Percentiles rank a stretch among this genome's conserved stretches.
phyloP scores from a whole-genome alignment of 2,329 filamentous ascomycete species.

The Xylaria sp. region DNA sequence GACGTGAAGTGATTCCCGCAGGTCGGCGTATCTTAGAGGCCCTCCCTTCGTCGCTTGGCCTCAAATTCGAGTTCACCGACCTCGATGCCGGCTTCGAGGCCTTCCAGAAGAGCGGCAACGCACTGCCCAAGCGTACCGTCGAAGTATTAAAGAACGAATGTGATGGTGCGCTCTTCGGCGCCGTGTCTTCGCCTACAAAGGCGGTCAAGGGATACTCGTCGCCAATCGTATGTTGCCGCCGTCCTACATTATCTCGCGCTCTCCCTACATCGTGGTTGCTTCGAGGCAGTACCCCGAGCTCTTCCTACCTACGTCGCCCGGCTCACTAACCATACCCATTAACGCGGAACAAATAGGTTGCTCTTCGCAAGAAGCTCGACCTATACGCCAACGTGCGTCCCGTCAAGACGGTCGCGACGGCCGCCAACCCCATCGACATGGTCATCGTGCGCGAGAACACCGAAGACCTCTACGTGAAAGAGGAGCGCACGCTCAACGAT shows the following conservation, averaged over 20 bases:
- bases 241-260: background rate
- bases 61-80: constrained; percentile 94
- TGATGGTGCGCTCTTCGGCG: constrained; percentile 95
- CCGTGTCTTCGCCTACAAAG: constrained; percentile 89
- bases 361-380: constrained; percentile 92
- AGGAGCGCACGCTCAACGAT: constrained; percentile 85
- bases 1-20: constrained; percentile 96
- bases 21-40: constrained; percentile 92
- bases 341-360: constrained; percentile 58
- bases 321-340: constrained; percentile 1
- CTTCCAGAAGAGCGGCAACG: constrained; percentile 88
- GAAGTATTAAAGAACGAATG: constrained; percentile 90
- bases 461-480: constrained; percentile 97
- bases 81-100: constrained; percentile 93
- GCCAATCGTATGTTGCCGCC: constrained; percentile 73
- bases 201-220: constrained; percentile 96
- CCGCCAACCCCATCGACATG: constrained; percentile 82
- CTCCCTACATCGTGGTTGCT: background rate
- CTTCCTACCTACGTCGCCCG: background rate
- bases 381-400: constrained; percentile 98
- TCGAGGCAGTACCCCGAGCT: background rate
- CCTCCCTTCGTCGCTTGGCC: constrained; percentile 86
- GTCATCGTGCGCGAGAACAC: constrained; percentile 99
- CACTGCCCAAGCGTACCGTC: constrained; percentile 90
- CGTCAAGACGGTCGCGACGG: constrained; percentile 82